These are phyloP conservation scores for Rhododendron ovatum DNA, from an alignment of 148 eudicot species.

Conservation along the genomic window DNA sequence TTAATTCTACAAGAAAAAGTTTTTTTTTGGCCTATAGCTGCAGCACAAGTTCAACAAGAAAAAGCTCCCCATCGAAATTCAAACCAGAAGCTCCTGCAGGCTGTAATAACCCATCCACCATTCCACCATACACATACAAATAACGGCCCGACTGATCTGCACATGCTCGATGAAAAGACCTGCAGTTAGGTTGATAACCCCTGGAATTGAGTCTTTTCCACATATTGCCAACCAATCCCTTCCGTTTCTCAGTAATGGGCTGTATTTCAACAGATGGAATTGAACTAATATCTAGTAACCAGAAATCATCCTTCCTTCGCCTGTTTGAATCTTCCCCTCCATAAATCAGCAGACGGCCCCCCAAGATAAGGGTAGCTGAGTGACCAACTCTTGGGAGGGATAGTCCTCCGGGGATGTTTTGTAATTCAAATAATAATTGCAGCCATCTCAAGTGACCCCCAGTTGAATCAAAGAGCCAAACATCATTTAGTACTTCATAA, in stretches of 20 bases:
- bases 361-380: constrained; percentile 74
- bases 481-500: constrained; percentile 73
- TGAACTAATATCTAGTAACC: constrained; percentile 72
- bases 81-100: constrained; percentile 62
- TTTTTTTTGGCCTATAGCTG: constrained; percentile 6
- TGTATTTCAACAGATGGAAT: constrained; percentile 28
- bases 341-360: constrained; percentile 72
- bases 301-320: constrained; percentile 73
- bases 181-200: constrained; percentile 57
- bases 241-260: constrained; percentile 20
- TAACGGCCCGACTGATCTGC: constrained; percentile 69
- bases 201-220: constrained; percentile 63
- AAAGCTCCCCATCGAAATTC: constrained; percentile 74
- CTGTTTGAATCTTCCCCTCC: constrained; percentile 92
- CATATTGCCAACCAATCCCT: constrained; percentile 29
- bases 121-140: constrained; percentile 81
- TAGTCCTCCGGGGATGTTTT: constrained; percentile 48
- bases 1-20: not conserved
- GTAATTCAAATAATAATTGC: constrained; percentile 44
- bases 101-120: constrained; percentile 69
- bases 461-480: constrained; percentile 69
- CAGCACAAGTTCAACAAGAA: constrained; percentile 60
- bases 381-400: constrained; percentile 91
- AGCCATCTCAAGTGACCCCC: constrained; percentile 60
- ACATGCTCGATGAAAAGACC: constrained; percentile 89